Conservation (phyloP, 2,329 filamentous ascomycete genomes). For the Colletotrichum zoysiae region DNA sequence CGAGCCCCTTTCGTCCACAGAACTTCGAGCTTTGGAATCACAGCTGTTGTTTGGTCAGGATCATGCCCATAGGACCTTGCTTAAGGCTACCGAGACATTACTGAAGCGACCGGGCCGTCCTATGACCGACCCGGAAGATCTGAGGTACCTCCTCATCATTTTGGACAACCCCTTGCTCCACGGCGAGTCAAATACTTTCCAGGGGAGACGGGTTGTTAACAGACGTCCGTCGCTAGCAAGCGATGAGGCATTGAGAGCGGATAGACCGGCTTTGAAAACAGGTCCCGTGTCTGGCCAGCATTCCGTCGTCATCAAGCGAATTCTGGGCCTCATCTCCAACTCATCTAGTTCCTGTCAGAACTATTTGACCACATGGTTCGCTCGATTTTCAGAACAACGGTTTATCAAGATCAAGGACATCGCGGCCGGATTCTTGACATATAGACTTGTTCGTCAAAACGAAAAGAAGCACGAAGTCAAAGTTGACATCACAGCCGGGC, state of each 20-base stretch:
- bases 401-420: slow-evolving; percentile 84
- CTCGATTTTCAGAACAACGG: slow-evolving; percentile 73
- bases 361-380: slow-evolving; percentile 83
- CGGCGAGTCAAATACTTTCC: slow-evolving; percentile 54
- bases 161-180: slow-evolving; percentile 83
- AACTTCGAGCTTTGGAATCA: slow-evolving; percentile 60
- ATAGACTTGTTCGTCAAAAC: slow-evolving; percentile 79
- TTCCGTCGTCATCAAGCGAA: slow-evolving; percentile 86
- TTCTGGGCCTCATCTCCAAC: slow-evolving; percentile 84
- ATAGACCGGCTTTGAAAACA: slow-evolving; percentile 47
- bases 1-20: slow-evolving; percentile 50
- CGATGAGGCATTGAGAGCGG: slow-evolving; percentile 17
- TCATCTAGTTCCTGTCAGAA: slow-evolving; percentile 81
- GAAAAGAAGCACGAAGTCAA: slow-evolving; percentile 73
- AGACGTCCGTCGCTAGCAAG: not conserved
- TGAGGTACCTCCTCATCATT: slow-evolving; percentile 83
- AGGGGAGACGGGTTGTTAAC: slow-evolving; percentile 53
- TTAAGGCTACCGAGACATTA: slow-evolving; percentile 84
- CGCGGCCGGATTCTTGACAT: slow-evolving; percentile 82
- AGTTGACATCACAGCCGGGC: slow-evolving; percentile 71
- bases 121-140: slow-evolving; percentile 75
- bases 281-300: slow-evolving; percentile 73
- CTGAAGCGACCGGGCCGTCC: slow-evolving; percentile 83
- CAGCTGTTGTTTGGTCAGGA: slow-evolving; percentile 70
- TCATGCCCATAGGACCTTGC: slow-evolving; percentile 75